These are phyloP conservation scores for Teratosphaeria gauchensis DNA, from an alignment of 2,329 filamentous ascomycete genomes.

Conservation along the genomic window DNA sequence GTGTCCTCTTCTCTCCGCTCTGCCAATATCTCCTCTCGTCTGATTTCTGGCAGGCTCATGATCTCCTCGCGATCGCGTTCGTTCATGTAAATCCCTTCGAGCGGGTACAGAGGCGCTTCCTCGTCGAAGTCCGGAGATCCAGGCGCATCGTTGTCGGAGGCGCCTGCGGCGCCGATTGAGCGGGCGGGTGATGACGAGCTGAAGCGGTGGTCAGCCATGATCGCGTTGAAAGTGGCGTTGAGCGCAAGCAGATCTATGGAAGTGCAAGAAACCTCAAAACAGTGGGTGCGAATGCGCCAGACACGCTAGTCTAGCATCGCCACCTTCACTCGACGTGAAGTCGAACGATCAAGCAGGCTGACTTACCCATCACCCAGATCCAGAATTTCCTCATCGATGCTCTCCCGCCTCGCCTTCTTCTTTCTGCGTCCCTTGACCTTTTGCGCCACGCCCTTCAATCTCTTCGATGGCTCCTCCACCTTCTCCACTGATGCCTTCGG, in stretches of 20 bases:
- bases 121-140: conserved; percentile 24
- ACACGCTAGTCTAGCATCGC: not conserved
- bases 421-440: conserved; percentile 37
- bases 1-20: conserved; percentile 78
- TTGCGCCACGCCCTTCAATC: conserved; percentile 33
- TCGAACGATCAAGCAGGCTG: conserved; percentile 5
- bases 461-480: conserved; percentile 26
- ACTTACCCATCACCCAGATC: conserved; percentile 62
- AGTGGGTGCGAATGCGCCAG: not conserved
- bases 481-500: conserved; percentile 28
- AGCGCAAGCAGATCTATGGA: not conserved
- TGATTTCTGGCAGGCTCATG: conserved; percentile 77
- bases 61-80: conserved; percentile 51
- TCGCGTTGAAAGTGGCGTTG: not conserved
- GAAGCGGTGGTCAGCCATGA: conserved; percentile 4
- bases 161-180: conserved; percentile 70
- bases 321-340: not conserved
- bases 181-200: conserved; percentile 16
- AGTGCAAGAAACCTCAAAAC: not conserved
- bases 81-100: conserved; percentile 71
- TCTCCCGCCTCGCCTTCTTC: conserved; percentile 42
- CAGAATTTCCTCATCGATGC: conserved; percentile 55
- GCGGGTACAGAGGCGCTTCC: conserved; percentile 62
- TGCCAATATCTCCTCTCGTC: conserved; percentile 81
- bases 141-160: conserved; percentile 51